phyloP scores from a whole-genome alignment of 2,329 filamentous ascomycete species.

The Scytalidium sp. region DNA sequence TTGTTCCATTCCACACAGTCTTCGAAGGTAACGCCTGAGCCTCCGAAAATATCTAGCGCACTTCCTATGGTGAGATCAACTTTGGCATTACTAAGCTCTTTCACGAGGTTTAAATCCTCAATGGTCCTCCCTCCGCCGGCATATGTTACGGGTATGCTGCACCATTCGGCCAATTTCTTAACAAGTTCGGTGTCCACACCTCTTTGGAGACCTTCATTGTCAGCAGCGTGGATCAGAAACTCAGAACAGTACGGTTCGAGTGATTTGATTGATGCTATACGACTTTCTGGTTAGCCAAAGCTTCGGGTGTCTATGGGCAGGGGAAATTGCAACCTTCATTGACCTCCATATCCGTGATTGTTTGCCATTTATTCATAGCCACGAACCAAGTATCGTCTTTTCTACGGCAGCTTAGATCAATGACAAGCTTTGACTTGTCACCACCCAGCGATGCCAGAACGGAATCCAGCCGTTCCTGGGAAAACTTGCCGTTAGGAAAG shows the following conservation, averaged over 20 bases:
- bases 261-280: slow-evolving; percentile 69
- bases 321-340: slow-evolving; percentile 66
- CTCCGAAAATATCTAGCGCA: slow-evolving; percentile 93
- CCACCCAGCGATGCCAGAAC: slow-evolving; percentile 71
- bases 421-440: slow-evolving; percentile 79
- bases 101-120: slow-evolving; percentile 79
- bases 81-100: slow-evolving; percentile 71
- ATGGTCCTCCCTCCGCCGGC: slow-evolving; percentile 87
- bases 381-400: slow-evolving; percentile 80
- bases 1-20: slow-evolving; percentile 89
- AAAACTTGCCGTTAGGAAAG: slow-evolving; percentile 82
- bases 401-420: slow-evolving; percentile 88
- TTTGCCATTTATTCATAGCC: slow-evolving; percentile 99
- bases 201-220: slow-evolving; percentile 90
- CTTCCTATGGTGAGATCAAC: slow-evolving; percentile 96
- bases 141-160: slow-evolving; percentile 90
- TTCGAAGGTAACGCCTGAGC: slow-evolving; percentile 78
- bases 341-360: slow-evolving; percentile 93
- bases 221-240: slow-evolving; percentile 94
- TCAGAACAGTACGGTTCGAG: slow-evolving; percentile 93
- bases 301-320: slow-evolving; percentile 1
- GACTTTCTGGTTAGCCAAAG: slow-evolving; percentile 12
- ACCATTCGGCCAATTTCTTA: slow-evolving; percentile 75
- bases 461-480: slow-evolving; percentile 68
- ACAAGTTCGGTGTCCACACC: slow-evolving; percentile 90